Evolutionary conservation across 257 asterid species (phyloP).

Genomic region (Forsythia suspensa): DNA sequence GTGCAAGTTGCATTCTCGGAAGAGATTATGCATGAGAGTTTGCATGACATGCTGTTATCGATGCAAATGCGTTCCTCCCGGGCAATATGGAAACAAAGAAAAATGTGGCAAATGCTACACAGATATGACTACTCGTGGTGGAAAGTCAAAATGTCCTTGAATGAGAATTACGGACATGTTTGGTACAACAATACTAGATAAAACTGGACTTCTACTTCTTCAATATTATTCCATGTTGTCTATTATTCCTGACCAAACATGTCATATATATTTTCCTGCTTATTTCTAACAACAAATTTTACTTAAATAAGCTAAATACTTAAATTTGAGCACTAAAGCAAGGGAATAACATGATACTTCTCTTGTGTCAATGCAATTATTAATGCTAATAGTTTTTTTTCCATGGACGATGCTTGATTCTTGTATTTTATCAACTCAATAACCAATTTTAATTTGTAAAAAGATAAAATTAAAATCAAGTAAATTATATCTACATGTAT

Average conservation of each 20-base stretch:
- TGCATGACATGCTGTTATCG: constrained; percentile 72
- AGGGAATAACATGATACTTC: background rate
- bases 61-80: constrained; percentile 94
- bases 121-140: constrained; percentile 62
- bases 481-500: no score
- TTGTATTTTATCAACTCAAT: no score
- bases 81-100: constrained; percentile 68
- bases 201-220: background rate
- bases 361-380: no score
- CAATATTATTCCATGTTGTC: background rate
- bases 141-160: constrained; percentile 70
- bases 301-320: background rate
- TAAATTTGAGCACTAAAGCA: background rate
- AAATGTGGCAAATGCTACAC: constrained; percentile 73
- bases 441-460: no score
- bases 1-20: constrained; percentile 56
- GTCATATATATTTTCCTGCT: background rate
- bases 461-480: no score
- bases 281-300: background rate
- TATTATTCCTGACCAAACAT: background rate
- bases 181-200: background rate
- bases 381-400: no score
- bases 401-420: no score
- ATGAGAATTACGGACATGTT: background rate
- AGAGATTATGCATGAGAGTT: constrained; percentile 63